Conservation (phyloP, 2,329 filamentous ascomycete species). For the Aureobasidium sp. region DNA sequence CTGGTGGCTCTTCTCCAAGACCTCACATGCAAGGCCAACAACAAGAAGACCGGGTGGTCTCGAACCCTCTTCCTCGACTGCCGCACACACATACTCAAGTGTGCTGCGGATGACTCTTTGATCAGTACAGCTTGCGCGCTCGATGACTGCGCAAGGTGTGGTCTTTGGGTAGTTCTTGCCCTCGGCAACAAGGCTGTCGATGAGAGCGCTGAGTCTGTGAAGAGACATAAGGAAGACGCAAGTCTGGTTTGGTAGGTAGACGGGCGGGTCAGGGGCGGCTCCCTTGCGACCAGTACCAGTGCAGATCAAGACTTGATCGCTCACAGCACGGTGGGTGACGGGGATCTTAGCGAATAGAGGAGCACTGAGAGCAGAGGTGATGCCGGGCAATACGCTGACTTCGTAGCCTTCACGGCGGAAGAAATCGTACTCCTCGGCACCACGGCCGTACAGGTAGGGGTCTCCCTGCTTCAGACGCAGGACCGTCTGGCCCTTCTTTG, state of each 20-base stretch:
- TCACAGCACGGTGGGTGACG: slow-evolving; percentile 78
- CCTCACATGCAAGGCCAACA: slow-evolving; percentile 75
- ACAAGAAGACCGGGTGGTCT: slow-evolving; percentile 84
- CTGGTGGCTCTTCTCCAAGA: slow-evolving; percentile 56
- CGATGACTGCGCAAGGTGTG: slow-evolving; percentile 89
- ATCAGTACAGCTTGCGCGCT: slow-evolving; percentile 88
- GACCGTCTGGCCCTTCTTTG: slow-evolving; percentile 67
- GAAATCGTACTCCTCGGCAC: slow-evolving; percentile 84
- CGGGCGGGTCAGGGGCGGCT: slow-evolving; percentile 70
- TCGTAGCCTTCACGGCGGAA: slow-evolving; percentile 67
- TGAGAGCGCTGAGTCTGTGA: slow-evolving; percentile 70
- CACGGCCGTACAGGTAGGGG: slow-evolving; percentile 90
- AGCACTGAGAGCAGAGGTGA: slow-evolving; percentile 81
- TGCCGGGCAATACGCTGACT: slow-evolving; percentile 69
- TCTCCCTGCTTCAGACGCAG: slow-evolving; percentile 93
- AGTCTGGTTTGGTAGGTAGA: slow-evolving; percentile 68
- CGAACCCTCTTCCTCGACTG: slow-evolving; percentile 83
- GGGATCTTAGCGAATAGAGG: slow-evolving; percentile 86
- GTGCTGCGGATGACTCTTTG: slow-evolving; percentile 89
- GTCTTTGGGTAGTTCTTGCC: slow-evolving; percentile 56
- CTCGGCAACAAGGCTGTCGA: slow-evolving; percentile 58
- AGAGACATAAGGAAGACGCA: slow-evolving; percentile 94
- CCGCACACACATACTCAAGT: slow-evolving; percentile 67
- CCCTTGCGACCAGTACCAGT: slow-evolving; percentile 93
- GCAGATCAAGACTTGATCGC: slow-evolving; percentile 91